Conservation (phyloP, 306 rosid genomes). For the Geum urbanum region DNA sequence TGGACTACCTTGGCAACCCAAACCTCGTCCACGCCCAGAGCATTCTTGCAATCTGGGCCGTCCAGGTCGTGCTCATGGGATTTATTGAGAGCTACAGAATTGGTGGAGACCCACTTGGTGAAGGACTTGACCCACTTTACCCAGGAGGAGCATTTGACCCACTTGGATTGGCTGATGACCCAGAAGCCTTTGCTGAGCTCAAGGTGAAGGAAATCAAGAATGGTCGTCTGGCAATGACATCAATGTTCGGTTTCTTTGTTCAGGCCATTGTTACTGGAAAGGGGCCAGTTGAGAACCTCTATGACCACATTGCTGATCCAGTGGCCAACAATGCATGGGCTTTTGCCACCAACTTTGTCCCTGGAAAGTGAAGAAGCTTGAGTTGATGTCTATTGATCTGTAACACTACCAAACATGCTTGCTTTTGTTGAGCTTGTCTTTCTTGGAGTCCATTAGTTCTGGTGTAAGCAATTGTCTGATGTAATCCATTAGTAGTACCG, state of each 20-base stretch:
- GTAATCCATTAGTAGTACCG: constrained; percentile 26
- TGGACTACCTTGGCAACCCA: constrained; percentile 95
- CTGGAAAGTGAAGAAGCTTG: constrained; percentile 61
- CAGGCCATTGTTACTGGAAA: constrained; percentile 96
- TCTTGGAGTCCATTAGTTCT: constrained; percentile 29
- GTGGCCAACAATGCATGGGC: constrained; percentile 96
- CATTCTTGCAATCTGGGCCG: constrained; percentile 92
- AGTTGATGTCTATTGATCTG: constrained; percentile 20
- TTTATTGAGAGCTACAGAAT: constrained; percentile 85
- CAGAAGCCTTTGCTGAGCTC: constrained; percentile 93
- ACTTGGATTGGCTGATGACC: constrained; percentile 93
- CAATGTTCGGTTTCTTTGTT: constrained; percentile 92
- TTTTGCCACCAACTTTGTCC: constrained; percentile 87
- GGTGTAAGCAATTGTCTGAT: constrained; percentile 15
- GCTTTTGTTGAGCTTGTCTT: constrained; percentile 30
- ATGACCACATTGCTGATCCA: constrained; percentile 81
- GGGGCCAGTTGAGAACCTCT: constrained; percentile 84
- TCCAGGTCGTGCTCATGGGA: constrained; percentile 94
- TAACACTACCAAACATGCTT: constrained; percentile 28
- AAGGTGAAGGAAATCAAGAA: constrained; percentile 90
- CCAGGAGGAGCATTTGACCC: constrained; percentile 98
- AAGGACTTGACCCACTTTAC: constrained; percentile 91
- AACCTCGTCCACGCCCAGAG: constrained; percentile 90
- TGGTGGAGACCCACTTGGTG: constrained; percentile 98
- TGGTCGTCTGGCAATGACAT: constrained; percentile 82